phyloP scores from a whole-genome alignment of 495 filamentous ascomycete genomes.

The Physcia stellaris region DNA sequence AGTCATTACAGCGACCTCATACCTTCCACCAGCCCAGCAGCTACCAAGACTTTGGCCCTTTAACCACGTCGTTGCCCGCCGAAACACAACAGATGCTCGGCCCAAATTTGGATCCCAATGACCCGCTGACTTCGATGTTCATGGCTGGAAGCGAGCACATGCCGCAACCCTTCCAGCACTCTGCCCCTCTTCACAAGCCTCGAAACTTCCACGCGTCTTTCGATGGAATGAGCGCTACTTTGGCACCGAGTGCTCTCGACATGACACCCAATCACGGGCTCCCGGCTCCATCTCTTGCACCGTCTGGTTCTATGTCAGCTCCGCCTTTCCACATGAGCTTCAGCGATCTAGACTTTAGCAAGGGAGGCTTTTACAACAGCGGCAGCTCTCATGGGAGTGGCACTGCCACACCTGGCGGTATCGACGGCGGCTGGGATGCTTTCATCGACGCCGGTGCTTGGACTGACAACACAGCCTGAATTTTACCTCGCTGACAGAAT shows the following conservation, averaged over 20 bases:
- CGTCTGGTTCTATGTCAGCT: constrained; percentile 4
- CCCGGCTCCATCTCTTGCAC: constrained; percentile 4
- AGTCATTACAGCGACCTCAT: constrained; percentile 15
- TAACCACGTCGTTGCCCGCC: constrained; percentile 31
- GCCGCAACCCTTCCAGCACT: constrained; percentile 22
- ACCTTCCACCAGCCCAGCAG: constrained; percentile 15
- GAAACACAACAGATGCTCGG: constrained; percentile 37
- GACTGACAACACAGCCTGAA: constrained; percentile 13
- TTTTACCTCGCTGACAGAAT: neutral
- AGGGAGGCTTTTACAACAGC: constrained; percentile 2
- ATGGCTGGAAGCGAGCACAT: constrained; percentile 28
- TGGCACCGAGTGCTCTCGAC: constrained; percentile 19
- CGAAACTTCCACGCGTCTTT: constrained; percentile 15
- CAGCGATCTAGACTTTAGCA: constrained; percentile 13
- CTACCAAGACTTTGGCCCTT: constrained; percentile 19
- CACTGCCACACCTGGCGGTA: constrained; percentile 13
- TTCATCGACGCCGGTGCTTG: constrained; percentile 17
- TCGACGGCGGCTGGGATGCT: constrained; percentile 17
- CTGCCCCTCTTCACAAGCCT: constrained; percentile 17
- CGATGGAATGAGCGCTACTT: constrained; percentile 19
- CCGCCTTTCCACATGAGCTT: constrained; percentile 10
- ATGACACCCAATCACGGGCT: constrained; percentile 13
- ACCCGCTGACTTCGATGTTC: constrained; percentile 26
- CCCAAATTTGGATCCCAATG: constrained; percentile 25
- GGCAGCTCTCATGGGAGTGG: constrained; percentile 15